Percentiles rank a stretch among this genome's conserved stretches.
These are phyloP conservation scores for Silene latifolia DNA, from an alignment of 148 eudicot species.

Conservation along the genomic window DNA sequence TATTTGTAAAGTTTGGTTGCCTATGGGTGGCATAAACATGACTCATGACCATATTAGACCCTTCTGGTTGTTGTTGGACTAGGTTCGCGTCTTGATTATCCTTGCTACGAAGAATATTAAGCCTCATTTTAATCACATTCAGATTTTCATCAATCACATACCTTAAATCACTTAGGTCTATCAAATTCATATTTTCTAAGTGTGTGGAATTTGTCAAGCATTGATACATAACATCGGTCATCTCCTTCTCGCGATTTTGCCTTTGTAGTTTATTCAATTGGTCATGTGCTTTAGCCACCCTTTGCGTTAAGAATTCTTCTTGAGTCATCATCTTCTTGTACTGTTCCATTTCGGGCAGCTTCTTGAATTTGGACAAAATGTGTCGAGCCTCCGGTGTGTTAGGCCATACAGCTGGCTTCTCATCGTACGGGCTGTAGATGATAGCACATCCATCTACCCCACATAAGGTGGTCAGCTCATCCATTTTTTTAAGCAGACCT, in stretches of 20 bases:
- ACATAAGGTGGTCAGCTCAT: slow-evolving; percentile 11
- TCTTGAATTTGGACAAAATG: slow-evolving; percentile 14
- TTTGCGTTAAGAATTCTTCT: slow-evolving; percentile 9
- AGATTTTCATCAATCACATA: slow-evolving; percentile 1
- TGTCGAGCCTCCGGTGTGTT: neutral
- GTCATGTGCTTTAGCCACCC: slow-evolving; percentile 13
- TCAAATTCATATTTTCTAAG: neutral
- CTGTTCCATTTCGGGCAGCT: slow-evolving; percentile 9
- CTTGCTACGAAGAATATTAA: neutral
- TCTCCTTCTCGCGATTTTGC: slow-evolving; percentile 10
- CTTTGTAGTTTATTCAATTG: slow-evolving; percentile 3
- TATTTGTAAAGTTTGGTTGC: neutral
- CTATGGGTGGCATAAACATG: neutral
- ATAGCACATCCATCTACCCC: slow-evolving; percentile 6
- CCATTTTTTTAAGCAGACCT: slow-evolving; percentile 13
- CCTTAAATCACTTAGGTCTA: neutral
- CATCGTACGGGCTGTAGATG: slow-evolving; percentile 9
- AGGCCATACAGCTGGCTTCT: slow-evolving; percentile 11
- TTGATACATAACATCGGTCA: neutral
- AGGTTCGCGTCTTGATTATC: neutral
- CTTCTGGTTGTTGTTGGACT: neutral
- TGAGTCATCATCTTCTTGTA: slow-evolving; percentile 14
- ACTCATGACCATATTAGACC: neutral
- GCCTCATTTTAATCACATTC: neutral
- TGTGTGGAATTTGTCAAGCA: neutral